Evolutionary conservation across 225 moss, liverwort and hornwort species (phyloP).

Genomic region (Sphagnum tenellum): DNA sequence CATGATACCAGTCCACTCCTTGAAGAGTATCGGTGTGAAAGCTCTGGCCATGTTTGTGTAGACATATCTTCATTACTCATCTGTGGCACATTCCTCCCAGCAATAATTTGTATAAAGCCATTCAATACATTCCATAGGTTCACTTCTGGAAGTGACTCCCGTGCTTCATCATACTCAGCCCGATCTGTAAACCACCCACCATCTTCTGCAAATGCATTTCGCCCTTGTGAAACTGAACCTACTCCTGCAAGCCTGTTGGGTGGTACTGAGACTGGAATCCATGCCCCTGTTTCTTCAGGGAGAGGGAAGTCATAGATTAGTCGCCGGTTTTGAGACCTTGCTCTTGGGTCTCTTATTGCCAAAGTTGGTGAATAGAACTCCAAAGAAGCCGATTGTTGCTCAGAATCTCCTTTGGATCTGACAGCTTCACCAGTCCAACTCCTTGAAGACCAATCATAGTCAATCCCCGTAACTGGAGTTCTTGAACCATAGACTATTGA

Average conservation of each 20-base stretch:
- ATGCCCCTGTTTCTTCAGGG: slow-evolving; percentile 52
- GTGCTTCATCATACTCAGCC: slow-evolving; percentile 11
- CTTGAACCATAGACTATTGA: no score
- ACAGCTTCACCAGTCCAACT: no score
- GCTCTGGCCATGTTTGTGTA: slow-evolving; percentile 9
- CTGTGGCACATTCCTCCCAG: slow-evolving; percentile 23
- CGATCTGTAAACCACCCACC: slow-evolving; percentile 37
- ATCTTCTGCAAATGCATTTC: slow-evolving; percentile 12
- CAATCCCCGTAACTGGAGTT: no score
- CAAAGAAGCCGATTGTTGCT: no score
- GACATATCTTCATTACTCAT: slow-evolving; percentile 7
- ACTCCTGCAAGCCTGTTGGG: slow-evolving; percentile 36
- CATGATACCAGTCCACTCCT: slow-evolving; percentile 10
- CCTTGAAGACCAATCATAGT: no score
- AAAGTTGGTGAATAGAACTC: slow-evolving; percentile 3
- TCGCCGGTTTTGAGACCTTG: slow-evolving; percentile 19
- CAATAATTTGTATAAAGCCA: slow-evolving; percentile 38
- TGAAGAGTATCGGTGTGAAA: slow-evolving; percentile 7
- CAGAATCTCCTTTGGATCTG: no score
- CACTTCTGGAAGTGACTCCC: slow-evolving; percentile 31
- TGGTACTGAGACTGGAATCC: slow-evolving; percentile 63
- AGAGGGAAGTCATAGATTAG: slow-evolving; percentile 51
- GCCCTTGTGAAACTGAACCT: slow-evolving; percentile 25
- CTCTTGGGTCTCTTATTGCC: not conserved
- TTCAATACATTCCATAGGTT: slow-evolving; percentile 58